Base-by-base conservation (phyloP, 176 grass and related monocot genomes). In the Lolium multiflorum region DNA sequence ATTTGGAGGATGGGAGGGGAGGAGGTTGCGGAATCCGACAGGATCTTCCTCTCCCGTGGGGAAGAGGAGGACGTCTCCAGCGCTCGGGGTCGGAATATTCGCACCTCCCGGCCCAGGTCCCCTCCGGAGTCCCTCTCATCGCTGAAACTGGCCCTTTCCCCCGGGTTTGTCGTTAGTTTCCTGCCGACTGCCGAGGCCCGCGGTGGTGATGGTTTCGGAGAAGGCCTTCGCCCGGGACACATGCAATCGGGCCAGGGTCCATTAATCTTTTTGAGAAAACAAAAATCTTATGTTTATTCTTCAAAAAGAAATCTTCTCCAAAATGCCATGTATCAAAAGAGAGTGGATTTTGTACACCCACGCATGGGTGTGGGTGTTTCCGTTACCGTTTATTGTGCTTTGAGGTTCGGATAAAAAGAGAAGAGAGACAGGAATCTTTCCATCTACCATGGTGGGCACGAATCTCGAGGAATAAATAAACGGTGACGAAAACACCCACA, bases 11-110 rank as follows among this genome's bases (percentile, higher is more conserved):
- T 10, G 51, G 60, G 79, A 81, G 85, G 70, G 60, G 82, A 90
- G 72, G 89, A 86, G 74, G 89, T 89, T 89, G 86, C 79, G 24
- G 86, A 89, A 89, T 74, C 82, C 82, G 62, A 81, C 84, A 49
- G 89, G 89, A 91, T 94, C 92, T 83, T 91, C 66, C 55, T 61
- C 67, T 82, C 48, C 54, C 44, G 51, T 44, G 79, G 63, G 78
- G 82, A 58, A 89, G 72, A 70, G 20, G 55, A 21, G 54, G 31
- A 49, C 80, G 69, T 38, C 88, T 75, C 54, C 18, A 37, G 17
- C 35, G 5, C 11, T 44, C 2, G 8, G 13, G 35, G 22, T 10
- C 49, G 41, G 83, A 90, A 90, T 86, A 86, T 89, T 89, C 69
- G 56, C 67, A 69, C 35, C 71, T 38, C 15, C 12, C 25, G 62